These are phyloP conservation scores for Scedosporium boydii DNA, from an alignment of 2,329 filamentous ascomycete species.

Conservation along the genomic window DNA sequence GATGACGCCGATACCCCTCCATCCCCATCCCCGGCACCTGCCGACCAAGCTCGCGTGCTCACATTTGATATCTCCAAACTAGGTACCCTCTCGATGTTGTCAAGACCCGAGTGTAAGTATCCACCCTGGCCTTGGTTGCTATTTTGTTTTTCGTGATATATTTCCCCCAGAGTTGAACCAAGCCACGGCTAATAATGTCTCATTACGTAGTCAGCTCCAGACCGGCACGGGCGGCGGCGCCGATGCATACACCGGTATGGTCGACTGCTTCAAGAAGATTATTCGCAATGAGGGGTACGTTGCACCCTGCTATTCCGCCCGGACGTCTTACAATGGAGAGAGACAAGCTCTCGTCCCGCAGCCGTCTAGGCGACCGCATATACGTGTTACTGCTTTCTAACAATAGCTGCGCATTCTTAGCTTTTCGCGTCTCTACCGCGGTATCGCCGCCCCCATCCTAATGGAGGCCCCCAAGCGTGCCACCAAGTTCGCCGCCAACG, in stretches of 20 bases:
- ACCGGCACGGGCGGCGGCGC: conserved; percentile 63
- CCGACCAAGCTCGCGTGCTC: conserved; percentile 11
- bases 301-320: conserved; percentile 6
- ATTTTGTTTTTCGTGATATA: no score
- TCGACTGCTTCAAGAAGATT: conserved; percentile 98
- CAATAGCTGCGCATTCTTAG: conserved; percentile 29
- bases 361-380: no score
- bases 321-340: not conserved
- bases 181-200: not conserved
- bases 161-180: not conserved
- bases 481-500: conserved; percentile 98
- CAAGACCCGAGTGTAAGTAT: conserved; percentile 85
- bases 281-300: conserved; percentile 85
- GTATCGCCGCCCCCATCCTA: conserved; percentile 88
- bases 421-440: conserved; percentile 84
- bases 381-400: not conserved
- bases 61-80: conserved; percentile 10
- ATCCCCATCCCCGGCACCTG: not conserved
- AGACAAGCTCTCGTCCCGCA: not conserved
- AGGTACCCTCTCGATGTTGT: conserved; percentile 99
- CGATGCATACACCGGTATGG: conserved; percentile 91
- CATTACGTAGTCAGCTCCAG: conserved; percentile 67
- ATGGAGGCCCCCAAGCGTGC: conserved; percentile 95
- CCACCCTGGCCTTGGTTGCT: not conserved
- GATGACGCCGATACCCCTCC: conserved; percentile 10